Conservation (phyloP, 257 asterid species). For the Penstemon eatonii region DNA sequence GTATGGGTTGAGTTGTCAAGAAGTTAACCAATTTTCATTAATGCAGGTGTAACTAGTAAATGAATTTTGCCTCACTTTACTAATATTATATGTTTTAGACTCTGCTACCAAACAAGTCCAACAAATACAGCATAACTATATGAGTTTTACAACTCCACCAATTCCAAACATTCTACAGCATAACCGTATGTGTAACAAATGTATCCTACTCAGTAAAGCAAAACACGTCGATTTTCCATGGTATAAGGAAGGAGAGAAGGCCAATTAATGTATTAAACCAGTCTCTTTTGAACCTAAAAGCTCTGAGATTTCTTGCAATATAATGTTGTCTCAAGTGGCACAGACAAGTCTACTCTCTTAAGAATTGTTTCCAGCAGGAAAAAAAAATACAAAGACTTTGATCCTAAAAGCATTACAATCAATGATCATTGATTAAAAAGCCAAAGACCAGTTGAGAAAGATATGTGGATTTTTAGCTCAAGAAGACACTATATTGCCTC, state of each 20-base stretch:
- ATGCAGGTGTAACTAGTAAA: too few species aligned
- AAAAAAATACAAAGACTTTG: conserved; percentile 45
- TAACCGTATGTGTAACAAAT: conserved; percentile 40
- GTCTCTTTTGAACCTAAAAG: conserved; percentile 67
- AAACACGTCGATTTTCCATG: conserved; percentile 45
- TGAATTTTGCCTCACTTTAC: too few species aligned
- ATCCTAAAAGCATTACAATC: conserved; percentile 50
- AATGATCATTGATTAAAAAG: conserved; percentile 40
- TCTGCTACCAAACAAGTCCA: too few species aligned
- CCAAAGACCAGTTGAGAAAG: conserved; percentile 58
- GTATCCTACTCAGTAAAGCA: too few species aligned
- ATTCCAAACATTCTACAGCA: conserved; percentile 39
- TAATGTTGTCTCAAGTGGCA: conserved; percentile 77
- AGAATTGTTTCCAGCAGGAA: conserved; percentile 66
- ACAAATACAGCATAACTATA: too few species aligned
- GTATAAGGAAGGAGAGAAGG: conserved; percentile 32
- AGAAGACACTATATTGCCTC: conserved; percentile 76
- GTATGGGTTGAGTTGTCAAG: too few species aligned
- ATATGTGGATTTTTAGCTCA: conserved; percentile 83
- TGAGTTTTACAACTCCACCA: conserved; percentile 30
- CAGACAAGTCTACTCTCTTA: conserved; percentile 74
- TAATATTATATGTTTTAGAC: too few species aligned
- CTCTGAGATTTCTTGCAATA: conserved; percentile 62
- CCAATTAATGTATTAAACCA: conserved; percentile 56
- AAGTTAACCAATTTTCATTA: too few species aligned